A percentile compares a stretch with the other conserved stretches of the same genome.
phyloP scores from a whole-genome alignment of 257 asterid genomes.

The Gentiana straminea region DNA sequence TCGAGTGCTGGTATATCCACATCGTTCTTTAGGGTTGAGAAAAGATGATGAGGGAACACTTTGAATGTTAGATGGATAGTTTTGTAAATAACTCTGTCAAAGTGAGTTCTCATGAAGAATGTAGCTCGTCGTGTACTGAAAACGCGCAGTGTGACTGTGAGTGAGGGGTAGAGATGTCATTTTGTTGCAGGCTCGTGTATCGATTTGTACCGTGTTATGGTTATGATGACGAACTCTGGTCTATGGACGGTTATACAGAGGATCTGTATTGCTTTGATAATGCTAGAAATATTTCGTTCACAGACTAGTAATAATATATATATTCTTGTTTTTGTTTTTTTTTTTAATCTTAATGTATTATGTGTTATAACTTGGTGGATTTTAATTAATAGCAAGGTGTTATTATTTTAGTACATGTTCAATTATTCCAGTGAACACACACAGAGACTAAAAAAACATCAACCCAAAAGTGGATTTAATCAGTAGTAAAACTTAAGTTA shows the following conservation, averaged over 20 bases:
- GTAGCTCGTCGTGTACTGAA: slow-evolving; percentile 7
- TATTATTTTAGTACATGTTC: too few relatives aligned
- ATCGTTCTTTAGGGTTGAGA: slow-evolving; percentile 27
- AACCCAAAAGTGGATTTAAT: too few relatives aligned
- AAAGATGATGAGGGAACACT: slow-evolving; percentile 15
- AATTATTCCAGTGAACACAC: too few relatives aligned
- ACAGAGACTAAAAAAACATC: too few relatives aligned
- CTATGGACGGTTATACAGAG: slow-evolving; percentile 12
- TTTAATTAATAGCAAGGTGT: neutral
- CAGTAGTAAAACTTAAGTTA: too few relatives aligned
- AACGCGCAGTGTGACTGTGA: slow-evolving; percentile 4
- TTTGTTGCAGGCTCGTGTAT: slow-evolving; percentile 14
- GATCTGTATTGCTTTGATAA: slow-evolving; percentile 15
- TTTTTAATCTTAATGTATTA: neutral
- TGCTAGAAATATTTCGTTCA: slow-evolving; percentile 20
- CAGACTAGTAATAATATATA: slow-evolving; percentile 15
- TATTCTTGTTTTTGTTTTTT: neutral
- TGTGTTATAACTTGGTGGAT: slow-evolving; percentile 1
- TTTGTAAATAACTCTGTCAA: slow-evolving; percentile 16
- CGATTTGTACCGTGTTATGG: slow-evolving; percentile 6
- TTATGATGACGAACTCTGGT: slow-evolving; percentile 11
- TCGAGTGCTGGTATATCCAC: neutral
- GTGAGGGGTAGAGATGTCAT: slow-evolving; percentile 3
- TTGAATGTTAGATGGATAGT: slow-evolving; percentile 33
- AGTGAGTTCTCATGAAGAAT: slow-evolving; percentile 8